Conservation (phyloP, 1,139 yeast species). For the Diutina catenulata region DNA sequence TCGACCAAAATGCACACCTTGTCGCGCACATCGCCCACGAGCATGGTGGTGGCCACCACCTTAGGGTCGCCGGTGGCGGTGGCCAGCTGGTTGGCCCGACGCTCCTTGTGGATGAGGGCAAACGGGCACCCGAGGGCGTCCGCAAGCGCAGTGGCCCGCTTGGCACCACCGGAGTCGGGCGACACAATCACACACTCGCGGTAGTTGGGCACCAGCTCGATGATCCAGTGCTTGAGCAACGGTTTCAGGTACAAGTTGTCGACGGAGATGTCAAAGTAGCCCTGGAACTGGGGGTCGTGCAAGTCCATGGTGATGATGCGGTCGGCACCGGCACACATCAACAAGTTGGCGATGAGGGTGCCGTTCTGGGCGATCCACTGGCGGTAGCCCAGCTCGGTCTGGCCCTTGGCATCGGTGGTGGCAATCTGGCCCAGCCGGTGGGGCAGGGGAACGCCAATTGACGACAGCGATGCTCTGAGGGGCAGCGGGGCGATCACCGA, state of each 20-base stretch:
- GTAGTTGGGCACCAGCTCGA: constrained; percentile 5
- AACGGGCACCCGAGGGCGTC: constrained; percentile 6
- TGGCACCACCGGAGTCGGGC: constrained; percentile 6
- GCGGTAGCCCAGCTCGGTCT: constrained; percentile 58
- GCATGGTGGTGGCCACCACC: constrained; percentile 5
- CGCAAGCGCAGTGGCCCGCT: constrained; percentile 5
- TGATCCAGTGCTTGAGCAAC: constrained; percentile 5
- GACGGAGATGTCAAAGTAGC: constrained; percentile 5
- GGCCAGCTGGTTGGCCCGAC: background rate
- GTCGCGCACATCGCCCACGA: constrained; percentile 6
- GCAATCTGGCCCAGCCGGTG: background rate
- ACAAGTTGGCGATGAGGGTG: constrained; percentile 30
- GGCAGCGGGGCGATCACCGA: background rate
- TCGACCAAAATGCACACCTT: constrained; percentile 6
- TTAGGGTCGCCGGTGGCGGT: background rate
- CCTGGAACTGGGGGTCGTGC: constrained; percentile 6
- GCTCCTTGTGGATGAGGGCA: constrained; percentile 6
- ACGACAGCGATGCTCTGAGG: too few species aligned
- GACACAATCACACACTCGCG: constrained; percentile 5
- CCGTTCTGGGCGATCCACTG: constrained; percentile 97
- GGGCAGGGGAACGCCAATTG: too few species aligned
- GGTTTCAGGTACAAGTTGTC: constrained; percentile 6
- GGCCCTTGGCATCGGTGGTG: constrained; percentile 25
- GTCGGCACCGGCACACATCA: constrained; percentile 5
- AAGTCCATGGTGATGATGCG: constrained; percentile 6